Conservation (phyloP, 2,329 filamentous ascomycete species). For the Purpureocillium takamizusanense region DNA sequence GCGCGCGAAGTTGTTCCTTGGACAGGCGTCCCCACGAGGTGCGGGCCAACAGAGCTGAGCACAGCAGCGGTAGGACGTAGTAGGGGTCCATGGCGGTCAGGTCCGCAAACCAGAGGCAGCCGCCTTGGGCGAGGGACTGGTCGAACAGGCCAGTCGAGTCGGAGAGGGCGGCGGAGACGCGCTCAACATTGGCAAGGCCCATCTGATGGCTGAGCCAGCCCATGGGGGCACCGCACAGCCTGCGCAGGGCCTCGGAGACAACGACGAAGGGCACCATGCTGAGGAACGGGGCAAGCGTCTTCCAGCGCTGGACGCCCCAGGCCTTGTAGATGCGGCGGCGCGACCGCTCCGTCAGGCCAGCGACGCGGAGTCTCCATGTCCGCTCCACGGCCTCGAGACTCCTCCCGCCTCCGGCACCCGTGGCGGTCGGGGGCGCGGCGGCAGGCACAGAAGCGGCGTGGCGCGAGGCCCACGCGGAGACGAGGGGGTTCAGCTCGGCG, state of each 20-base stretch:
- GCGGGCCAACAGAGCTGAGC: slow-evolving; percentile 18
- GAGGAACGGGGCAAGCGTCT: slow-evolving; percentile 27
- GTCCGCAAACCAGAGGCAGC: slow-evolving; percentile 47
- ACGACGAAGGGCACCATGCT: slow-evolving; percentile 40
- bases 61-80: slow-evolving; percentile 34
- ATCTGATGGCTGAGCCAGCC: slow-evolving; percentile 20
- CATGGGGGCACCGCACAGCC: slow-evolving; percentile 28
- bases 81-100: slow-evolving; percentile 43
- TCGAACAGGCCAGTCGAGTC: slow-evolving; percentile 20
- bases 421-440: slow-evolving; percentile 3
- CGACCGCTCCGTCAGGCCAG: slow-evolving; percentile 17
- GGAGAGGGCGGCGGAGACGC: slow-evolving; percentile 13
- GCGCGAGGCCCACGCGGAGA: slow-evolving; percentile 21
- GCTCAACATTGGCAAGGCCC: slow-evolving; percentile 15
- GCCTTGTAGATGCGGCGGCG: slow-evolving; percentile 23
- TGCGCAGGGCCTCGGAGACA: slow-evolving; percentile 39
- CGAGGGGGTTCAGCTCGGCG: slow-evolving; percentile 18
- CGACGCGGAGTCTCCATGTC: slow-evolving; percentile 13
- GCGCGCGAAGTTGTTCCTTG: slow-evolving; percentile 15
- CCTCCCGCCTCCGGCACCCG: not conserved
- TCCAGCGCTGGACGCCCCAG: slow-evolving; percentile 39
- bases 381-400: slow-evolving; percentile 8
- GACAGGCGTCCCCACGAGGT: slow-evolving; percentile 19
- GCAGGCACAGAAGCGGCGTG: slow-evolving; percentile 9
- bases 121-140: slow-evolving; percentile 35